Evolutionary conservation across 306 rosid genomes (phyloP).

Genomic region (Cyclanthera cordifolia): DNA sequence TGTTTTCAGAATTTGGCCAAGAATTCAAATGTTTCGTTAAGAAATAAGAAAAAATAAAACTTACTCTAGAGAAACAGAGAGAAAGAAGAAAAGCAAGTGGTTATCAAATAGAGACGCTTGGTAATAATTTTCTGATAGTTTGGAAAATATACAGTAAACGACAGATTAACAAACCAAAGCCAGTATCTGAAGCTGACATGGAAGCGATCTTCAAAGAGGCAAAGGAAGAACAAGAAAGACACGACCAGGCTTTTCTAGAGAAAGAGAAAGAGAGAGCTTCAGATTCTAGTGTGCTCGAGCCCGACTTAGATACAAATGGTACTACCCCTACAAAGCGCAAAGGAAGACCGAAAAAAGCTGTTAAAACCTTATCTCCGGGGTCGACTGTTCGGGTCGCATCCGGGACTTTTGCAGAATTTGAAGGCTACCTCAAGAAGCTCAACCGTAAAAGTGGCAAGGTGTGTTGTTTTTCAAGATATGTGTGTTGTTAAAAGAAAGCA

Average conservation of each 20-base stretch:
- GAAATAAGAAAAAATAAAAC: too few relatives aligned
- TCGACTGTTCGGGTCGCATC: slow-evolving; percentile 55
- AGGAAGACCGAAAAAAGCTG: slow-evolving; percentile 27
- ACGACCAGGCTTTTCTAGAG: slow-evolving; percentile 55
- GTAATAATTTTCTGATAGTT: slow-evolving; percentile 7
- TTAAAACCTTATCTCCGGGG: slow-evolving; percentile 38
- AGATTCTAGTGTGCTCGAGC: slow-evolving; percentile 22
- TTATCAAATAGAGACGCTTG: too few relatives aligned
- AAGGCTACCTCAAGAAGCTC: slow-evolving; percentile 70
- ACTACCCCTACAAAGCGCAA: slow-evolving; percentile 36
- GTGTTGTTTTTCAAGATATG: slow-evolving; percentile 16
- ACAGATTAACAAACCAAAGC: slow-evolving; percentile 69
- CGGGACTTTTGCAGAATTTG: slow-evolving; percentile 62
- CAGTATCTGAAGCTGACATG: slow-evolving; percentile 57
- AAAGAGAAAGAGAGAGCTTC: slow-evolving; percentile 29
- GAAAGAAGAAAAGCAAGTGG: too few relatives aligned
- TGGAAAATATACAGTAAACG: slow-evolving; percentile 41
- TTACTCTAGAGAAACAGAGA: too few relatives aligned
- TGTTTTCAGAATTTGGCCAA: too few relatives aligned
- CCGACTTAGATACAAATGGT: slow-evolving; percentile 20
- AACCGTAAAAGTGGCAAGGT: slow-evolving; percentile 62
- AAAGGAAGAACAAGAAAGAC: slow-evolving; percentile 63
- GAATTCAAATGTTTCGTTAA: too few relatives aligned
- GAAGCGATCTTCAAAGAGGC: slow-evolving; percentile 58
- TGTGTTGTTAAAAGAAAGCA: background rate